Conservation (phyloP, 1,139 yeast species). For the Meyerozyma athensensis region DNA sequence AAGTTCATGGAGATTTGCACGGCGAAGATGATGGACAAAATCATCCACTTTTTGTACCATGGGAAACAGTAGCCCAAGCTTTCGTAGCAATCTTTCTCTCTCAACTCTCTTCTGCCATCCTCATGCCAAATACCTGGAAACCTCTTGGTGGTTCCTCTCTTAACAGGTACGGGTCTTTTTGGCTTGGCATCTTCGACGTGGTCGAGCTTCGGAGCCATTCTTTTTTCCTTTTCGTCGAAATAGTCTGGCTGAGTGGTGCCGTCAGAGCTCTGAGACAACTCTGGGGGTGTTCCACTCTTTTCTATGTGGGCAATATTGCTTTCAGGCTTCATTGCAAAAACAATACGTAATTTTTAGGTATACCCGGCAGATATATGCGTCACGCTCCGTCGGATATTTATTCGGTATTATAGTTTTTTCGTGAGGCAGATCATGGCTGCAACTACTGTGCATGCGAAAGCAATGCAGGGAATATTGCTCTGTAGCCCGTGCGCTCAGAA, state of each 20-base stretch:
- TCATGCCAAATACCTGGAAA: not conserved
- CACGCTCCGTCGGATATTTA: too few relatives aligned
- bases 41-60: slow-evolving; percentile 27
- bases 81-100: slow-evolving; percentile 30
- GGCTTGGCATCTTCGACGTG: not conserved
- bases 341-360: too few relatives aligned
- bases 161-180: not conserved
- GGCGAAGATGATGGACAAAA: slow-evolving; percentile 26
- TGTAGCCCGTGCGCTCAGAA: too few relatives aligned
- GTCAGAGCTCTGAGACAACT: not conserved
- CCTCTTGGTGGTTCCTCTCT: not conserved
- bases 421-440: too few relatives aligned
- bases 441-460: too few relatives aligned
- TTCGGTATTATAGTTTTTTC: too few relatives aligned
- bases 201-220: not conserved
- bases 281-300: not conserved
- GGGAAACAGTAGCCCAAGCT: slow-evolving; percentile 27
- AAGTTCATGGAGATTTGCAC: slow-evolving; percentile 38
- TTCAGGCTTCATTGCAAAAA: too few relatives aligned
- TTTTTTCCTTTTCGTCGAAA: not conserved
- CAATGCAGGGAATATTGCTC: too few relatives aligned
- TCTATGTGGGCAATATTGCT: not conserved
- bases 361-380: too few relatives aligned
- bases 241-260: not conserved
- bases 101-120: slow-evolving; percentile 23